Evolutionary conservation across 2,329 filamentous ascomycete species (phyloP), one percentile per base, ranked within the genome.

Genomic region (Dactylellina parvicollis): DNA sequence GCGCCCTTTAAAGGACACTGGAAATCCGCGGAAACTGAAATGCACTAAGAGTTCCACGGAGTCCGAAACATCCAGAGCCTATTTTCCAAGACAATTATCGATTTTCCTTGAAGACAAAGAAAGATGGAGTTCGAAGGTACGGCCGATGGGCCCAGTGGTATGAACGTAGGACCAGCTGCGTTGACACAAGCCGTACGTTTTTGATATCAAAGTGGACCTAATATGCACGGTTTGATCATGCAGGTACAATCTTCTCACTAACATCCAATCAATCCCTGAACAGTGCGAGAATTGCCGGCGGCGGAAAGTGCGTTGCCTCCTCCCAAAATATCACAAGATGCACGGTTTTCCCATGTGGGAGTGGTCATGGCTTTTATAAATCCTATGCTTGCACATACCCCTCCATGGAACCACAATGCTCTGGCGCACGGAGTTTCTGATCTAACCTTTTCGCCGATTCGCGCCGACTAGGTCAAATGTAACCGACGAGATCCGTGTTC

Each of bases 401-500:
- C 26, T 32, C 9, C 42, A 47, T 34, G 9, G 24, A 32, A 9
- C 44, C 4, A 16, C 2, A 4, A 28, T 28, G 28, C 16, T n/a
- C 34, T 12, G 8, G 52, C 24, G 16, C 30, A 20, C 32, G 18
- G 50, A 7, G 28, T 32, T 16, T 38, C 18, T 24, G 32, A 16
- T 40, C 52, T 42, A 42, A 42, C 22, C 7, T 12, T 56, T 40
- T 40, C 22, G 52, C 52, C 55, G 36, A 61, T 54, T 57, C 55
- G 30, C 26, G 54, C 38, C 47, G 69, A 66, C 56, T 42, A 73
- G 69, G 69, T 73, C 38, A 73, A 73, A 60, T 73, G 69, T 32
- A 73, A 73, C 47, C 60, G 69, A 24, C 69, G 66, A 57, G 69
- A 73, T 60, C 69, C 69, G 44, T 73, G 69, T 47, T 73, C 69